A percentile compares a stretch with the other conserved stretches of the same genome.
Evolutionary conservation across 176 grass and related monocot species (phyloP).

Genomic region (Melocanna baccifera): DNA sequence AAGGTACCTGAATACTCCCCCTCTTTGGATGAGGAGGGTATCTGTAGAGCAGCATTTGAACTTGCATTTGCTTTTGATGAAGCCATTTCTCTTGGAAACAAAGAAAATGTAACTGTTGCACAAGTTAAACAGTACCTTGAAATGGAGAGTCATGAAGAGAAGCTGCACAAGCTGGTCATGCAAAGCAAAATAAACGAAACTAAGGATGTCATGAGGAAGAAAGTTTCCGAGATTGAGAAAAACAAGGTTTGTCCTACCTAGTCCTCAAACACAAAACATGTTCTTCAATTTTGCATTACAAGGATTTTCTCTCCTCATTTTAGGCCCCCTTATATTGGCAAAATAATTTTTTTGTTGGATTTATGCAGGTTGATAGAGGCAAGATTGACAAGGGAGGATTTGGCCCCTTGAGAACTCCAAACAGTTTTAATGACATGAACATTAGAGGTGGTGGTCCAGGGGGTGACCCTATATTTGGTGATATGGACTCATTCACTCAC

Average conservation of each 20-base stretch:
- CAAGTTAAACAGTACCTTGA: constrained; percentile 86
- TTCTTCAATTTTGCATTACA: neutral
- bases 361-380: constrained; percentile 60
- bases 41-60: constrained; percentile 60
- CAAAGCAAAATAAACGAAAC: constrained; percentile 91
- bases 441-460: constrained; percentile 52
- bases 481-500: constrained; percentile 44
- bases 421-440: constrained; percentile 55
- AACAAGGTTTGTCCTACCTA: constrained; percentile 54
- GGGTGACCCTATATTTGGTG: constrained; percentile 59
- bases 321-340: neutral
- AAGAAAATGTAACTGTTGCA: constrained; percentile 78
- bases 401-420: constrained; percentile 58
- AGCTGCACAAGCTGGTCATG: constrained; percentile 62
- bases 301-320: neutral
- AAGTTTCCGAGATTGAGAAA: constrained; percentile 87
- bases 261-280: neutral
- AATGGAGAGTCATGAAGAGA: constrained; percentile 92
- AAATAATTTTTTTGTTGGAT: neutral
- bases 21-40: constrained; percentile 75
- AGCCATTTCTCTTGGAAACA: constrained; percentile 84
- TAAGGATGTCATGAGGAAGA: constrained; percentile 67
- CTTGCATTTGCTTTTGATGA: constrained; percentile 77
- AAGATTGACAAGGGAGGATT: constrained; percentile 53
- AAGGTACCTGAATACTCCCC: constrained; percentile 84